Evolutionary conservation across 1,139 yeast species (phyloP), one percentile per base, ranked within the genome.

Genomic region (Lodderomyces elongisporus): DNA sequence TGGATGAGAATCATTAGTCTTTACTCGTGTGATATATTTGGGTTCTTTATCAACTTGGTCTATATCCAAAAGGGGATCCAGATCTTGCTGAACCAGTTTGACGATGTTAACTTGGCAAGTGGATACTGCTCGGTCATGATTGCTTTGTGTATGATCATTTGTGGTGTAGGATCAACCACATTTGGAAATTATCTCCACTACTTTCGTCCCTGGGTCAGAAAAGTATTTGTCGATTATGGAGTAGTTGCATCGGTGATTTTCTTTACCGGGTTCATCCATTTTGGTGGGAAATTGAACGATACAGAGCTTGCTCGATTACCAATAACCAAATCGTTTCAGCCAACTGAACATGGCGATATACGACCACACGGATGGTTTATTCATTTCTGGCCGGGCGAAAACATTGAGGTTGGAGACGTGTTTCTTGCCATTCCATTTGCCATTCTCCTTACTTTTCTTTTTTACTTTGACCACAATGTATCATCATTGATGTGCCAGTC

Each of bases 401-500:
- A 70, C 29, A 74, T 89, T 1, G 50, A 76, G 0, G 85, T 81
- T 2, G 77, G 79, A 1, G 79, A 88, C 47, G 79, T 89, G 1
- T 91, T 91, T 52, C 58, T 91, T 27, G 97, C 98, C 0, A 56
- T 91, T 5, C 98, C 98, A 0, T 91, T 91, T 68, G 97, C 95
- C 0, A 61, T 91, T 1, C 68, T 91, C 32, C 62, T 91, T 31
- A 87, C 97, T 0, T 72, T 83, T 34, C 61, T 91, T 35, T 89
- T 91, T 58, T 88, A 85, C 54, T 91, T 89, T 56, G 98, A 91
- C 58, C 98, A 91, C 57, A 91, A 91, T 45, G 95, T 91, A 12
- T 85, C 96, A 2, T 81, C 96, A 0, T 64, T 91, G 36, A 91
- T 91, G 74, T 87, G 96, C 35, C 97, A 89, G 56, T 80, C 80